A percentile compares a stretch with the other conserved stretches of the same genome.
These are phyloP conservation scores for Arachis stenosperma DNA, from an alignment of 306 rosid genomes.

Conservation along the genomic window DNA sequence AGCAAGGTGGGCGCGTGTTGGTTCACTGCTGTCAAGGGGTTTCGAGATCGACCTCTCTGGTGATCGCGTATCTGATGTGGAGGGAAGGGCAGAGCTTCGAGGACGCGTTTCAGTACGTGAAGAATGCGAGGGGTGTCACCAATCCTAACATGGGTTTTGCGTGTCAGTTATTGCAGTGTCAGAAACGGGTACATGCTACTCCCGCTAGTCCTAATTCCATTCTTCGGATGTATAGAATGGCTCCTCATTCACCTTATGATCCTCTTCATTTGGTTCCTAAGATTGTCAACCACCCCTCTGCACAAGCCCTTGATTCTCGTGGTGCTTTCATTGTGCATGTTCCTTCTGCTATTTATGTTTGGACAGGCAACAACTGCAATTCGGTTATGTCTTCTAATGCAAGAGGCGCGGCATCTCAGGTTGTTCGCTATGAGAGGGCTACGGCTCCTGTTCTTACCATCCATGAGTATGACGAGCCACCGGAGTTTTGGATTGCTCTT, in stretches of 20 bases:
- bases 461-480: constrained; percentile 75
- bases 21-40: constrained; percentile 97
- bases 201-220: constrained; percentile 83
- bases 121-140: constrained; percentile 89
- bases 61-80: constrained; percentile 98
- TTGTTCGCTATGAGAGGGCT: constrained; percentile 76
- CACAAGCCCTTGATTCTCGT: constrained; percentile 83
- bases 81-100: constrained; percentile 86
- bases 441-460: constrained; percentile 55
- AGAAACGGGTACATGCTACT: constrained; percentile 83
- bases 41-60: constrained; percentile 83
- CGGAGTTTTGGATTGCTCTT: constrained; percentile 80
- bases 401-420: constrained; percentile 69
- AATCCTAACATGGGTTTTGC: constrained; percentile 96
- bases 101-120: constrained; percentile 88
- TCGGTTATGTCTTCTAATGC: constrained; percentile 66
- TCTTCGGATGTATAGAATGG: constrained; percentile 86
- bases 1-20: constrained; percentile 81
- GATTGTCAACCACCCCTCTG: constrained; percentile 56
- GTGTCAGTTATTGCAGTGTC: constrained; percentile 89
- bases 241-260: constrained; percentile 91
- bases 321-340: constrained; percentile 87
- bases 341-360: constrained; percentile 79
- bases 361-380: constrained; percentile 71
- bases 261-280: constrained; percentile 96